phyloP scores from a whole-genome alignment of 1,284 basidiomycete species.

The Pterulicium gracile region DNA sequence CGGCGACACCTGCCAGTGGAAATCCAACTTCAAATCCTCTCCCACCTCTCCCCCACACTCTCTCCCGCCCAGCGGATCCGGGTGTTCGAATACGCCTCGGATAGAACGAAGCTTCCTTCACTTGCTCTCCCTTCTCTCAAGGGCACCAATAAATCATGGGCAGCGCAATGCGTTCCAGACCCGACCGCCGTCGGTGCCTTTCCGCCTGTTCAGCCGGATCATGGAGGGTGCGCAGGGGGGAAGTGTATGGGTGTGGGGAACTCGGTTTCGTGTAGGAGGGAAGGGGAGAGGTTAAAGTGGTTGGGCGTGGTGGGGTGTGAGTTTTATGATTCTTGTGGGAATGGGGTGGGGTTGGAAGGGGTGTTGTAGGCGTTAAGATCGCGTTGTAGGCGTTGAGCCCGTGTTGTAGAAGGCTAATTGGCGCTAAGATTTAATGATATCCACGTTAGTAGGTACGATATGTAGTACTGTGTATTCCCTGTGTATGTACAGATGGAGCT shows the following conservation, averaged over 20 bases:
- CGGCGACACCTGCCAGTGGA: constrained; percentile 45
- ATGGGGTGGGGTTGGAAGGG: too few species aligned
- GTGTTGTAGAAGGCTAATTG: too few species aligned
- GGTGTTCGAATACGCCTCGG: constrained; percentile 45
- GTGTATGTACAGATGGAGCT: too few species aligned
- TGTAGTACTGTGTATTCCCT: too few species aligned
- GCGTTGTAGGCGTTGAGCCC: too few species aligned
- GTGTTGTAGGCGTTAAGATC: too few species aligned
- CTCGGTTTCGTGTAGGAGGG: background rate
- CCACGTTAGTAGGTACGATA: too few species aligned
- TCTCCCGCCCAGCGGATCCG: constrained; percentile 44
- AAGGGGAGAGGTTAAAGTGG: background rate
- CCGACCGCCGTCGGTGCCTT: constrained; percentile 19
- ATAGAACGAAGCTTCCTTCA: constrained; percentile 41
- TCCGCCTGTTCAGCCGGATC: constrained; percentile 9
- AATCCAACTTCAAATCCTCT: constrained; percentile 46
- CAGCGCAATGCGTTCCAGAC: constrained; percentile 21
- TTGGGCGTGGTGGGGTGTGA: background rate
- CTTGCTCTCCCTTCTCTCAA: constrained; percentile 24
- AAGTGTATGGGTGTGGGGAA: constrained; percentile 22
- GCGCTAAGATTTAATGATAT: too few species aligned
- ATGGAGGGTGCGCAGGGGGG: constrained; percentile 19
- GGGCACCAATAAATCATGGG: constrained; percentile 5
- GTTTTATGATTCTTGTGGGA: too few species aligned
- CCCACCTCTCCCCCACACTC: constrained; percentile 45